Conservation (phyloP, 2,329 filamentous ascomycete genomes). For the Penicillium expansum region DNA sequence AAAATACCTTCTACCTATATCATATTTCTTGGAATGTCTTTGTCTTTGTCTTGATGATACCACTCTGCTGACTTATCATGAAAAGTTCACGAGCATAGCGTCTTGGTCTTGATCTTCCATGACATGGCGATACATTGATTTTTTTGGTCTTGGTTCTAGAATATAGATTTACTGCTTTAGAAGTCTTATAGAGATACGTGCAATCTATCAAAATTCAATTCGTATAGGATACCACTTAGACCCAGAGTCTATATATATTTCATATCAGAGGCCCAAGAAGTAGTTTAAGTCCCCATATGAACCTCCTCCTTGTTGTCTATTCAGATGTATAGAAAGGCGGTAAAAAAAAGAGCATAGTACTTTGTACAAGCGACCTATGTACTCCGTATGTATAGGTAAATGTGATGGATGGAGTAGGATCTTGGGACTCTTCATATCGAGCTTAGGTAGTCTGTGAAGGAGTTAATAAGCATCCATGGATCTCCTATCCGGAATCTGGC, state of each 20-base stretch:
- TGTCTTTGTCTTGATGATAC: constrained; percentile 3
- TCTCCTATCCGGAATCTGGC: too few species aligned
- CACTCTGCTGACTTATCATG: background rate
- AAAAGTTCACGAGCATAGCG: constrained; percentile 7
- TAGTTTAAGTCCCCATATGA: background rate
- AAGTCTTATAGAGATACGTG: background rate
- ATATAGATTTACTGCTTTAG: background rate
- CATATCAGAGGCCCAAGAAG: background rate
- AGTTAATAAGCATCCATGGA: too few species aligned
- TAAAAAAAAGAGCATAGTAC: too few species aligned
- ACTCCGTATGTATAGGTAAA: too few species aligned
- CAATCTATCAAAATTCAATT: background rate
- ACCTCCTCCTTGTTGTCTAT: too few species aligned
- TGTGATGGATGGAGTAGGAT: too few species aligned
- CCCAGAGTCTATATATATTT: too few species aligned
- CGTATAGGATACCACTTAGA: background rate
- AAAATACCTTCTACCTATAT: constrained; percentile 4
- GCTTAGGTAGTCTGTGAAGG: too few species aligned
- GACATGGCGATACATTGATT: background rate
- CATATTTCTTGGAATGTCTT: background rate
- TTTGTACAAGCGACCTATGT: too few species aligned
- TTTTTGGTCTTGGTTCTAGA: background rate
- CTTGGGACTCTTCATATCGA: too few species aligned
- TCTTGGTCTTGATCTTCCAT: constrained; percentile 4
- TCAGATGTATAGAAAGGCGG: too few species aligned